Evolutionary conservation across 2,329 filamentous ascomycete genomes (phyloP).

Genomic region (Penicillium sp.): DNA sequence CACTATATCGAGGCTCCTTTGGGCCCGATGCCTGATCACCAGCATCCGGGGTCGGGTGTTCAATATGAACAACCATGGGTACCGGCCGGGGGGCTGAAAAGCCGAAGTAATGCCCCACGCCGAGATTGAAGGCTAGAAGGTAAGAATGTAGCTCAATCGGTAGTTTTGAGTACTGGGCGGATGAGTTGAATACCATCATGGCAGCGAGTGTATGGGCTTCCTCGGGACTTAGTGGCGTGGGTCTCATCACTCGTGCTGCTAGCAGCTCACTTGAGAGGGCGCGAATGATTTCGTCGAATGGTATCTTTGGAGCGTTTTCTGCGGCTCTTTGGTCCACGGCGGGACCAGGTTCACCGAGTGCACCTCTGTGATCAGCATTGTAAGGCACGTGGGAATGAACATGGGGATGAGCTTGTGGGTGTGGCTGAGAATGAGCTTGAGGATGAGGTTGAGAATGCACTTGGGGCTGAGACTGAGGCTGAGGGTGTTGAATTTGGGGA

Average conservation of each 20-base stretch:
- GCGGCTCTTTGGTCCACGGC: conserved; percentile 7
- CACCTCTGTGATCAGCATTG: neutral
- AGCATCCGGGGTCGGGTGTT: conserved; percentile 5
- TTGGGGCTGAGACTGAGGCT: neutral
- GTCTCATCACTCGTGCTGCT: conserved; percentile 28
- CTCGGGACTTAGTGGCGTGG: conserved; percentile 26
- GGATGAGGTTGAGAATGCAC: neutral
- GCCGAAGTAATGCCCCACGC: conserved; percentile 38
- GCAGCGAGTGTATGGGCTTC: conserved; percentile 36
- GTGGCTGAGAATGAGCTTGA: neutral
- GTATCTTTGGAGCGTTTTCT: conserved; percentile 13
- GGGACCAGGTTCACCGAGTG: neutral
- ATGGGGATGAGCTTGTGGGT: neutral
- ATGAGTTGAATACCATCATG: conserved; percentile 33
- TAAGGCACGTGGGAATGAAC: neutral
- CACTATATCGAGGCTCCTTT: conserved; percentile 10
- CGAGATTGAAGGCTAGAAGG: conserved; percentile 38
- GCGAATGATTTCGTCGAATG: conserved; percentile 34
- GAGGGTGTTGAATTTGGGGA: neutral
- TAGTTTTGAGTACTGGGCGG: conserved; percentile 28
- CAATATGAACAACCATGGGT: conserved; percentile 29
- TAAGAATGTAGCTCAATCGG: conserved; percentile 24
- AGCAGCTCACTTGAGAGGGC: conserved; percentile 35
- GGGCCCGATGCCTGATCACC: conserved; percentile 1
- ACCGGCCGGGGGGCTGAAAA: conserved; percentile 24